Evolutionary conservation across 176 grass and related monocot species (phyloP).

Genomic region (Metroxylon sagu): DNA sequence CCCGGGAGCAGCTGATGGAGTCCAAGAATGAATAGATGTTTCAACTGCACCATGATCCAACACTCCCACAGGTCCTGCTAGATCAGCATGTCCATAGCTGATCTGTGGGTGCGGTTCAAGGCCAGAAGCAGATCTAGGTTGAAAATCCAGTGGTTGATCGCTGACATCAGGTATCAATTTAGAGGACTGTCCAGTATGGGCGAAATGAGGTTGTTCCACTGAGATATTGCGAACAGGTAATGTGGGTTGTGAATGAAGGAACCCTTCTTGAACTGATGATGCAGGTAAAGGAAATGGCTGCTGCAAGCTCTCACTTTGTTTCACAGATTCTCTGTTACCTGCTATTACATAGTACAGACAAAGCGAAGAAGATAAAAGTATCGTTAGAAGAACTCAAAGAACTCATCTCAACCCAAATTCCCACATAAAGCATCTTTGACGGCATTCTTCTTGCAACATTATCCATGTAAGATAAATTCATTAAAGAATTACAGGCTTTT

Average conservation of each 20-base stretch:
- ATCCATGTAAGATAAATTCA: no score
- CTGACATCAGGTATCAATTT: constrained; percentile 41
- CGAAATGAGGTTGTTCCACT: constrained; percentile 18
- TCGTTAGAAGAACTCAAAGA: not conserved
- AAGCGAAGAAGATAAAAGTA: constrained; percentile 9
- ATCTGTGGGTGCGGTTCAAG: constrained; percentile 29
- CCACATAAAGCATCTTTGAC: not conserved
- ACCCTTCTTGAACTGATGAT: constrained; percentile 58
- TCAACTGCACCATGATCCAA: constrained; percentile 40
- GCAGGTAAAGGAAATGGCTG: constrained; percentile 25
- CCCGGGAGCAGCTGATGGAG: constrained; percentile 42
- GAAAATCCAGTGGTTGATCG: constrained; percentile 51
- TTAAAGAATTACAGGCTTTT: not conserved
- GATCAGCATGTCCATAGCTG: constrained; percentile 37
- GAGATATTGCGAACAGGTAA: constrained; percentile 24
- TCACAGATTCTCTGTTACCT: constrained; percentile 40
- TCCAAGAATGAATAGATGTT: constrained; percentile 52
- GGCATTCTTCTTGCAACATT: no score
- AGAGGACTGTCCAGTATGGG: constrained; percentile 23
- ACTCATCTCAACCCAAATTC: not conserved
- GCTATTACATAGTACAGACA: constrained; percentile 29
- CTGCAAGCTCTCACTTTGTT: constrained; percentile 38
- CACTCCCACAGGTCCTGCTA: constrained; percentile 18
- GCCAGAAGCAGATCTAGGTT: constrained; percentile 40
- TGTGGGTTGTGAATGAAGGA: constrained; percentile 21